A percentile compares a stretch with the other conserved stretches of the same genome.
These are phyloP conservation scores for Diaporthe citrichinensis DNA, from an alignment of 2,329 filamentous ascomycete genomes.

Conservation along the genomic window DNA sequence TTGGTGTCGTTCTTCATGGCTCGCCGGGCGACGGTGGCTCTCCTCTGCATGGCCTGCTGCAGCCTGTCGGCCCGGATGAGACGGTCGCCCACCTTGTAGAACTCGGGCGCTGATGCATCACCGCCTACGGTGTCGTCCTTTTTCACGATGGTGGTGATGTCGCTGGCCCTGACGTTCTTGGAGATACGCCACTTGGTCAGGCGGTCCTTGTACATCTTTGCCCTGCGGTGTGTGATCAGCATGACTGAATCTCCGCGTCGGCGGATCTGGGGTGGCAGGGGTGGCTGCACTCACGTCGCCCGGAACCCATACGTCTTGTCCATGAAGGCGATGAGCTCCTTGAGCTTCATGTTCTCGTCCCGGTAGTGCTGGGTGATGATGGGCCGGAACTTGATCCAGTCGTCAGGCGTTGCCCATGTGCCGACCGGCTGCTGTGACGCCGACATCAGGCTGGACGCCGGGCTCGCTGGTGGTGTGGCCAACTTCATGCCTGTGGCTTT, in stretches of 20 bases:
- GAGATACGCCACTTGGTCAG: conserved; percentile 33
- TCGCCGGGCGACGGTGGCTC: conserved; percentile 26
- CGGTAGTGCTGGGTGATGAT: conserved; percentile 34
- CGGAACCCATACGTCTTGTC: conserved; percentile 35
- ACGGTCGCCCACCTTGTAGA: conserved; percentile 33
- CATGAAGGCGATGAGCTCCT: conserved; percentile 37
- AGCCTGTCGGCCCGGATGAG: conserved; percentile 36
- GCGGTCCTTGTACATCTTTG: conserved; percentile 38
- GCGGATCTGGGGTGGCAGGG: not conserved
- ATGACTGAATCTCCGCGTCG: not conserved
- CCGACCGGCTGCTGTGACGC: not conserved
- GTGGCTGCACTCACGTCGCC: conserved; percentile 25
- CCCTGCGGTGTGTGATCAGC: conserved; percentile 1
- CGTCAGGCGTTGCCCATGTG: conserved; percentile 29
- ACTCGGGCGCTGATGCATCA: conserved; percentile 2
- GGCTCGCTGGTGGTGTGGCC: conserved; percentile 16
- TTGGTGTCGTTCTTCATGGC: conserved; percentile 19
- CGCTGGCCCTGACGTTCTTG: conserved; percentile 37
- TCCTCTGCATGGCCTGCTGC: conserved; percentile 36
- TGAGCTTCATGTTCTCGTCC: conserved; percentile 38
- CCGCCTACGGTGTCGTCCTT: not conserved
- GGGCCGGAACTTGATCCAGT: conserved; percentile 33
- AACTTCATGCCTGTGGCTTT: not conserved
- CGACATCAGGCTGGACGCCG: not conserved
- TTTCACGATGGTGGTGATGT: conserved; percentile 25